A percentile compares a stretch with the other conserved stretches of the same genome.
These are phyloP conservation scores for Cercospora sp. DNA, from an alignment of 2,329 filamentous ascomycete species.

Conservation along the genomic window DNA sequence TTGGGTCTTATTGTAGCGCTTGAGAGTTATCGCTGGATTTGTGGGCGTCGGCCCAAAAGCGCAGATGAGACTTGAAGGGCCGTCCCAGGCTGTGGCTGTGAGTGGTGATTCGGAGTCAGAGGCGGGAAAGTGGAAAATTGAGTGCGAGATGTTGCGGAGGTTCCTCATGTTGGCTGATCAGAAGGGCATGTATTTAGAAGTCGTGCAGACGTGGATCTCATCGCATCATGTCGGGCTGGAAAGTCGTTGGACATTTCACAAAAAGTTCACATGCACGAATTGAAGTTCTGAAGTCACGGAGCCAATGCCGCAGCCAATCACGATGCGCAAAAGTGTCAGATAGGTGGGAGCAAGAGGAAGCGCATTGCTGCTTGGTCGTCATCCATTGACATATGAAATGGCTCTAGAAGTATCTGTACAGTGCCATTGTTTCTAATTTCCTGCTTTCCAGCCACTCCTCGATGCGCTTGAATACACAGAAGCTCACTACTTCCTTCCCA, in stretches of 20 bases:
- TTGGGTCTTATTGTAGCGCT: conserved; percentile 47
- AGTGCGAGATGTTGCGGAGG: conserved; percentile 73
- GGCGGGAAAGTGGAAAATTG: conserved; percentile 60
- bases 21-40: conserved; percentile 72
- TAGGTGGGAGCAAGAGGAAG: conserved; percentile 1
- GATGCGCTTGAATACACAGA: not conserved
- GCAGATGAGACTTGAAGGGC: conserved; percentile 70
- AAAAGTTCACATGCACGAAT: conserved; percentile 11
- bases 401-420: conserved; percentile 11
- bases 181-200: not conserved
- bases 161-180: conserved; percentile 69
- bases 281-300: conserved; percentile 9
- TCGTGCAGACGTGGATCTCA: not conserved
- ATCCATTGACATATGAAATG: conserved; percentile 17
- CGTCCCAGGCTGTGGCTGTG: conserved; percentile 83
- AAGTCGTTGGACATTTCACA: not conserved
- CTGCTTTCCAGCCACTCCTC: not conserved
- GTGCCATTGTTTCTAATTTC: conserved; percentile 15
- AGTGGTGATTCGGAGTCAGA: conserved; percentile 47
- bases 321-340: conserved; percentile 6
- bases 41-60: conserved; percentile 73
- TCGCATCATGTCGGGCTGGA: not conserved
- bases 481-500: conserved; percentile 5
- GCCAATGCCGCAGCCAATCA: conserved; percentile 9
- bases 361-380: conserved; percentile 3